phyloP scores from a whole-genome alignment of 2,329 filamentous ascomycete genomes.

The Arthroderma sp. region DNA sequence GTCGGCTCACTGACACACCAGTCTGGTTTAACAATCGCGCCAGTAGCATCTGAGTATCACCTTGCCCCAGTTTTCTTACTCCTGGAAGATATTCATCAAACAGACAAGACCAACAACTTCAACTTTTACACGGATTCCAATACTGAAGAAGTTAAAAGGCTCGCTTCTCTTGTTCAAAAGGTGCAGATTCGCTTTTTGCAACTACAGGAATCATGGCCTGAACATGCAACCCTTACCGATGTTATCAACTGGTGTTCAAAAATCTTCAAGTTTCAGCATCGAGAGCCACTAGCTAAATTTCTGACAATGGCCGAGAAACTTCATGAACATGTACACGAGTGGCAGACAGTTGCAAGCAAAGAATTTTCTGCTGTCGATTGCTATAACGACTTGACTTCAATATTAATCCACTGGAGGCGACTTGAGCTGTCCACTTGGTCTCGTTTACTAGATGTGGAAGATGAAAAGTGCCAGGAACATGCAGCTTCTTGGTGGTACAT shows the following conservation, averaged over 20 bases:
- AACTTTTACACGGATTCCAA: conserved; percentile 88
- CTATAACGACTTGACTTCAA: conserved; percentile 65
- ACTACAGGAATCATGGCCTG: conserved; percentile 52
- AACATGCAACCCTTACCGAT: conserved; percentile 69
- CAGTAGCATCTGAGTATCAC: conserved; percentile 38
- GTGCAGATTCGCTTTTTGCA: conserved; percentile 61
- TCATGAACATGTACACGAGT: conserved; percentile 75
- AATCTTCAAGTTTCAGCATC: conserved; percentile 61
- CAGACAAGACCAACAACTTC: conserved; percentile 42
- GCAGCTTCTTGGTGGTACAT: conserved; percentile 94
- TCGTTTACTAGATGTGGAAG: conserved; percentile 73
- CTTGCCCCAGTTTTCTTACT: conserved; percentile 55
- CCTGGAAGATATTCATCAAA: conserved; percentile 41
- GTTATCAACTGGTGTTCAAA: conserved; percentile 64
- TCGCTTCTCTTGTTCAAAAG: conserved; percentile 57
- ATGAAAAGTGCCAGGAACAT: conserved; percentile 59
- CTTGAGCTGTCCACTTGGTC: conserved; percentile 89
- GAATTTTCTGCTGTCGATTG: conserved; percentile 57
- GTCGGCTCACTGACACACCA: conserved; percentile 26
- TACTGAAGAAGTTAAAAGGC: conserved; percentile 58
- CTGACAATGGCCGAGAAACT: conserved; percentile 80
- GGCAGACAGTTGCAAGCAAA: conserved; percentile 84
- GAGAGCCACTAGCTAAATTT: conserved; percentile 74
- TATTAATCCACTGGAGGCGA: conserved; percentile 79
- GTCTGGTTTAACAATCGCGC: conserved; percentile 17